Evolutionary conservation across 108 stramenopile genomes (phyloP).

Genomic region (Stephanodiscus minutulus): DNA sequence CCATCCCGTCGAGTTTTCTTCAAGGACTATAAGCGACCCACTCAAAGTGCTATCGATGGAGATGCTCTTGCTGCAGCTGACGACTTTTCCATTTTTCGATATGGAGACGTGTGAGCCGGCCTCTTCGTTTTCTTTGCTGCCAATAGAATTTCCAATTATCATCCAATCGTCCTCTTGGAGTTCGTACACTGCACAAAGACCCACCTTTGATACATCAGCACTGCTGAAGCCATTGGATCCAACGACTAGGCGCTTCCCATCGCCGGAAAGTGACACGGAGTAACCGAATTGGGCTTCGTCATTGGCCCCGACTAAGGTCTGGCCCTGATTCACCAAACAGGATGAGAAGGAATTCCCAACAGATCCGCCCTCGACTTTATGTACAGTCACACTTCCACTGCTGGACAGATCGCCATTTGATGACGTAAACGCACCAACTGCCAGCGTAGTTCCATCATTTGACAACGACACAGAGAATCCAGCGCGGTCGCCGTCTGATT

Average conservation of each 20-base stretch:
- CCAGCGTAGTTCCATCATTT: constrained; percentile 19
- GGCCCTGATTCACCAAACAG: constrained; percentile 15
- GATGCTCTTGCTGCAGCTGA: constrained; percentile 30
- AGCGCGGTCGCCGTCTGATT: constrained; percentile 4
- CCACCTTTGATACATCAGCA: background rate
- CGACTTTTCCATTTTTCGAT: constrained; percentile 20
- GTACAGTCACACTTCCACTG: constrained; percentile 26
- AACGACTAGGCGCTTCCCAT: constrained; percentile 31
- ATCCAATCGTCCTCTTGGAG: constrained; percentile 25
- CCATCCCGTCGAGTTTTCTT: constrained; percentile 2
- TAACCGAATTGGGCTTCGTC: constrained; percentile 29
- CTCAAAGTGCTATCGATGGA: background rate
- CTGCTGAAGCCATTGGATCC: constrained; percentile 34
- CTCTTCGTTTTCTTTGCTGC: constrained; percentile 21
- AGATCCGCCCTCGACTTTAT: constrained; percentile 1
- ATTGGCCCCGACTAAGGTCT: constrained; percentile 6
- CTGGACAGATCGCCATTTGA: constrained; percentile 1
- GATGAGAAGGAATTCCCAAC: background rate
- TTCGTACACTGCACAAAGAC: constrained; percentile 30
- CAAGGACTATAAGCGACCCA: constrained; percentile 2
- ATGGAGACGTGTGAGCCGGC: constrained; percentile 27
- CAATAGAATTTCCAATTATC: constrained; percentile 4
- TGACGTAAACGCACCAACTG: constrained; percentile 29
- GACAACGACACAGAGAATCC: constrained; percentile 34
- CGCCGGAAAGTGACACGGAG: constrained; percentile 28